Percentiles rank a stretch among this genome's conserved stretches.
Conservation (phyloP, 805 yeast species). For the Saturnispora hagleri region DNA sequence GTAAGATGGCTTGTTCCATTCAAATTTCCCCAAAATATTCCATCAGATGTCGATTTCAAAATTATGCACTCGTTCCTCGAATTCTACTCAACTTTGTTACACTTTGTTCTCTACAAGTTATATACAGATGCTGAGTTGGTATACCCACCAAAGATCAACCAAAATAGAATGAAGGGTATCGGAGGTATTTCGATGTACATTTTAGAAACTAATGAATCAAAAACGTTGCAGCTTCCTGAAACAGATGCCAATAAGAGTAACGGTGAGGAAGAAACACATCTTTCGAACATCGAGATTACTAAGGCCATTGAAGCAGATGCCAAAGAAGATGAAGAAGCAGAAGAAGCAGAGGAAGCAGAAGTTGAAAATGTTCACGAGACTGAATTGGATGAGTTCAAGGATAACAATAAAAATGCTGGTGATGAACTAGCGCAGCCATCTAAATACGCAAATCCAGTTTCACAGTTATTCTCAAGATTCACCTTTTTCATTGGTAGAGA, state of each 20-base stretch:
- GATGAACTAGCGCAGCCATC: slow-evolving; percentile 70
- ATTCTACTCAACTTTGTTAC: slow-evolving; percentile 85
- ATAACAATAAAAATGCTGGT: slow-evolving; percentile 51
- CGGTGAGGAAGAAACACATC: slow-evolving; percentile 28
- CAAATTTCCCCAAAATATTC: slow-evolving; percentile 93
- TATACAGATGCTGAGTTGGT: slow-evolving; percentile 79
- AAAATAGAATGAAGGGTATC: slow-evolving; percentile 64
- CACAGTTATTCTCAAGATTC: slow-evolving; percentile 61
- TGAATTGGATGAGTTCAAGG: slow-evolving; percentile 64
- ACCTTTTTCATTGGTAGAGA: slow-evolving; percentile 89
- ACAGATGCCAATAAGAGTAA: slow-evolving; percentile 13
- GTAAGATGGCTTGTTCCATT: slow-evolving; percentile 94
- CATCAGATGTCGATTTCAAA: slow-evolving; percentile 88
- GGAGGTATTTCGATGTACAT: slow-evolving; percentile 86
- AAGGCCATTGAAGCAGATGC: slow-evolving; percentile 49
- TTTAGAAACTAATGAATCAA: slow-evolving; percentile 43
- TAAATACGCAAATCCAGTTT: slow-evolving; percentile 46
- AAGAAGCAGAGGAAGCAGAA: slow-evolving; percentile 27
- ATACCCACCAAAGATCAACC: slow-evolving; percentile 84
- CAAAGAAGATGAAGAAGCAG: slow-evolving; percentile 26
- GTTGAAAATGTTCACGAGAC: slow-evolving; percentile 35
- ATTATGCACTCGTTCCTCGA: slow-evolving; percentile 96
- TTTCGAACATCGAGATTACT: slow-evolving; percentile 34
- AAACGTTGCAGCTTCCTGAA: slow-evolving; percentile 30
- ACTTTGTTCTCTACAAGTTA: slow-evolving; percentile 76